phyloP scores from a whole-genome alignment of 805 yeast genomes.

The Lipomyces mesembrius region DNA sequence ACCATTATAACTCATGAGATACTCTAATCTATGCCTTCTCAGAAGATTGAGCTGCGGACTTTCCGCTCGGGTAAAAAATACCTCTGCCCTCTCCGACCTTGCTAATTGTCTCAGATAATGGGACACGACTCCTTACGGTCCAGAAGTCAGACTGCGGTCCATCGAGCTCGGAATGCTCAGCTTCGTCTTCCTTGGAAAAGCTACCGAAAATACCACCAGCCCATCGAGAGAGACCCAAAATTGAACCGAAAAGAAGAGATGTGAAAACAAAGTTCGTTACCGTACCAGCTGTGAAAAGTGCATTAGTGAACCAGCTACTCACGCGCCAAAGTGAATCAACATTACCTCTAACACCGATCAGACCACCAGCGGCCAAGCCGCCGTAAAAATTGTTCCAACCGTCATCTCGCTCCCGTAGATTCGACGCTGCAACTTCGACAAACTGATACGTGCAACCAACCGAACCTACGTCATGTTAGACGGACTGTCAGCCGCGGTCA shows the following conservation, averaged over 20 bases:
- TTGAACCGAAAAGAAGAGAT: constrained; percentile 30
- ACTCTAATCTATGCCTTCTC: constrained; percentile 1
- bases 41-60: background rate
- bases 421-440: constrained; percentile 54
- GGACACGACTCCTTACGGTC: constrained; percentile 81
- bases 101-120: constrained; percentile 76
- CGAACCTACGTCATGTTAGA: constrained; percentile 50
- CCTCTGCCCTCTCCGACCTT: constrained; percentile 61
- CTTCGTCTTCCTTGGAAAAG: constrained; percentile 45
- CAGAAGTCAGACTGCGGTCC: constrained; percentile 57
- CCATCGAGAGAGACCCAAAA: constrained; percentile 50
- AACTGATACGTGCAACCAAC: constrained; percentile 56
- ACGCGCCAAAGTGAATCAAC: background rate
- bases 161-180: constrained; percentile 35
- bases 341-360: constrained; percentile 18
- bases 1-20: background rate
- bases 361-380: constrained; percentile 31
- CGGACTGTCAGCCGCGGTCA: background rate
- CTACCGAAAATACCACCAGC: constrained; percentile 51
- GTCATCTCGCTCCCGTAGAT: constrained; percentile 66
- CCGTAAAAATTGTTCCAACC: constrained; percentile 53
- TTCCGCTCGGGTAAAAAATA: constrained; percentile 23
- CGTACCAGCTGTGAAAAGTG: constrained; percentile 13
- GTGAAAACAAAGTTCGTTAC: constrained; percentile 17
- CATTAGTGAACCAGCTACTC: background rate